A percentile compares a stretch with the other conserved stretches of the same genome.
Evolutionary conservation across 805 yeast genomes (phyloP).

Genomic region (Sugiyamaella qingdaonensis): DNA sequence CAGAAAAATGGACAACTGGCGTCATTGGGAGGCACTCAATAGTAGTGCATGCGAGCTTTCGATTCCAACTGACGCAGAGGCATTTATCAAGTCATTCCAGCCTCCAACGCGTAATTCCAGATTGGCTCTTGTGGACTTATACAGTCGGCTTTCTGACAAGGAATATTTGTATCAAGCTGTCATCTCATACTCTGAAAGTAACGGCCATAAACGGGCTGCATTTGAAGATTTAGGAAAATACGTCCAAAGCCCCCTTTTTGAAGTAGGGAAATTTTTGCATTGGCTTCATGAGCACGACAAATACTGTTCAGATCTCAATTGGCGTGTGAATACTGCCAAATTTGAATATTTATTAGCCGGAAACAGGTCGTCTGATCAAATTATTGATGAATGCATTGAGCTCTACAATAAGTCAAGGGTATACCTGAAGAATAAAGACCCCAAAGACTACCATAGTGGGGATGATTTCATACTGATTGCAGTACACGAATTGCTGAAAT

Average conservation of each 20-base stretch:
- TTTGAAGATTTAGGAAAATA: conserved; percentile 52
- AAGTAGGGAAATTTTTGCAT: conserved; percentile 14
- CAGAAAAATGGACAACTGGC: conserved; percentile 65
- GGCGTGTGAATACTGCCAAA: conserved; percentile 44
- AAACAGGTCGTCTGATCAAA: conserved; percentile 9
- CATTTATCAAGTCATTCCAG: conserved; percentile 30
- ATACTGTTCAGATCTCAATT: conserved; percentile 20
- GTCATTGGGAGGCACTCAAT: conserved; percentile 60
- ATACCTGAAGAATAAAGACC: conserved; percentile 39
- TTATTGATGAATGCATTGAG: conserved; percentile 33
- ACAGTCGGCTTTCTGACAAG: conserved; percentile 21
- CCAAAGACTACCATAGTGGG: conserved; percentile 68
- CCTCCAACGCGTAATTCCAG: conserved; percentile 50
- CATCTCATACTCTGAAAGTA: conserved; percentile 40
- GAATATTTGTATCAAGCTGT: conserved; percentile 19
- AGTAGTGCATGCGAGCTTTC: conserved; percentile 41
- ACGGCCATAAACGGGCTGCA: conserved; percentile 61
- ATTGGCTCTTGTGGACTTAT: conserved; percentile 49
- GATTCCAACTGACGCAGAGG: conserved; percentile 32
- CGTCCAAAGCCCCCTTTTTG: conserved; percentile 22
- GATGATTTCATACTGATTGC: conserved; percentile 62
- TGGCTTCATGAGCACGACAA: conserved; percentile 20
- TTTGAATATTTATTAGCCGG: conserved; percentile 37
- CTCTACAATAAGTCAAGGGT: conserved; percentile 40
- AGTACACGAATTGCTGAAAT: conserved; percentile 36